Percentiles rank a stretch among this genome's conserved stretches.
Conservation (phyloP, 169 alveolate genomes). For the Plasmodium gonderi region DNA sequence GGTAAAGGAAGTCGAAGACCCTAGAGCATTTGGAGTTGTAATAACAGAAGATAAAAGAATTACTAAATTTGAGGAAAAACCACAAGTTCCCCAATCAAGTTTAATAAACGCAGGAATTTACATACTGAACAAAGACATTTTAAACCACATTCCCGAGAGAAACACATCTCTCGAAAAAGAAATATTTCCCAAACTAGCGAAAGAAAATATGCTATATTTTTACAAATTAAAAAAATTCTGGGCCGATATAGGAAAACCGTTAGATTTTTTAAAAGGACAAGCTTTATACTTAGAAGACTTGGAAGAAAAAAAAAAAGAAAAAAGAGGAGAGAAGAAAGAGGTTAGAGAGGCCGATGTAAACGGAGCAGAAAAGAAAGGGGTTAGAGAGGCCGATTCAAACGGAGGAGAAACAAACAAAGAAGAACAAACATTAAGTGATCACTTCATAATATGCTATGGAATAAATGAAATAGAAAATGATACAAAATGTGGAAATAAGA, state of each 20-base stretch:
- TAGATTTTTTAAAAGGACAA: constrained; percentile 80
- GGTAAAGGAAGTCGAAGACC: constrained; percentile 95
- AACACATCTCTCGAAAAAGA: constrained; percentile 96
- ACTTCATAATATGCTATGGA: constrained; percentile 24
- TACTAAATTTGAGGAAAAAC: constrained; percentile 95
- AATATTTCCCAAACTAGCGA: constrained; percentile 95
- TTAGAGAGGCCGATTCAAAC: neutral
- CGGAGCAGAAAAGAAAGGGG: neutral
- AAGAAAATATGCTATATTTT: constrained; percentile 82
- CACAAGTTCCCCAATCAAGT: constrained; percentile 80
- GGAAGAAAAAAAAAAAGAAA: constrained; percentile 5
- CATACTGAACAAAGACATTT: constrained; percentile 87
- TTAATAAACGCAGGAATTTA: constrained; percentile 91
- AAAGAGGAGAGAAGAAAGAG: neutral
- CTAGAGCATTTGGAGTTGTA: constrained; percentile 97
- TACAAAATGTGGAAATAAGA: constrained; percentile 1
- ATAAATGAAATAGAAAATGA: constrained; percentile 5
- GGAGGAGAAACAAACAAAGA: neutral
- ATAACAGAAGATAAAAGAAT: constrained; percentile 91
- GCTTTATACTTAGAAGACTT: constrained; percentile 69
- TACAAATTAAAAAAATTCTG: constrained; percentile 87
- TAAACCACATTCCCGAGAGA: constrained; percentile 90
- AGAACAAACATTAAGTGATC: neutral
- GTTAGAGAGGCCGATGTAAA: neutral
- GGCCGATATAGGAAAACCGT: constrained; percentile 86